A percentile compares a stretch with the other conserved stretches of the same genome.
These are phyloP conservation scores for Trichoderma breve DNA, from an alignment of 2,329 filamentous ascomycete genomes.

Conservation along the genomic window DNA sequence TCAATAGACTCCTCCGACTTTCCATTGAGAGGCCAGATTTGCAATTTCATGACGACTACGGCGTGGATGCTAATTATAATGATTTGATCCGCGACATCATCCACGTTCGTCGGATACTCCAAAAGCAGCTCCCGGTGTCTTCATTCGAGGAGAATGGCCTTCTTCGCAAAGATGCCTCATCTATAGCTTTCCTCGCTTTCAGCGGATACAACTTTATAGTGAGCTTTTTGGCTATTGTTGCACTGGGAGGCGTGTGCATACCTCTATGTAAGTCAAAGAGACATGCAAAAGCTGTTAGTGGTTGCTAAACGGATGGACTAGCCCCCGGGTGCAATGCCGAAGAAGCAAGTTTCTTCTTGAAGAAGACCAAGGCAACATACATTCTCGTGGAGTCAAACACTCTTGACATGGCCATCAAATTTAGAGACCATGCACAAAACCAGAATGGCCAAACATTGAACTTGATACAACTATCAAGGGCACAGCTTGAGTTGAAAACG, in stretches of 20 bases:
- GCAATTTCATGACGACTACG: not conserved
- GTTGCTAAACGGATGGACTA: not conserved
- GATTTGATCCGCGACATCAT: not conserved
- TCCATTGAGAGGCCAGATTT: not conserved
- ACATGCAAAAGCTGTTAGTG: too few species aligned
- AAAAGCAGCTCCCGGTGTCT: not conserved
- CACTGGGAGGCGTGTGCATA: conserved; percentile 22
- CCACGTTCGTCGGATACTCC: not conserved
- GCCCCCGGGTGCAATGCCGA: not conserved
- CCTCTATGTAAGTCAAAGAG: conserved; percentile 21
- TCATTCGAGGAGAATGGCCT: not conserved
- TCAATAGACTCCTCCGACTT: not conserved
- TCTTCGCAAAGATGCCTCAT: not conserved
- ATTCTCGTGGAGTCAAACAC: not conserved
- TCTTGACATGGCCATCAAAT: not conserved
- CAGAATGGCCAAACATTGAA: not conserved
- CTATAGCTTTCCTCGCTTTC: not conserved
- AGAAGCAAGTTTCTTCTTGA: not conserved
- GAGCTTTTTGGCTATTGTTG: conserved; percentile 25
- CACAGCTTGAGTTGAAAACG: not conserved
- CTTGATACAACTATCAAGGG: not conserved
- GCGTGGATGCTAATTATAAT: not conserved
- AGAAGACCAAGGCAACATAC: not conserved
- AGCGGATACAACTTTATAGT: conserved; percentile 27
- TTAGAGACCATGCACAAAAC: not conserved